Conservation (phyloP, 306 rosid genomes). For the Rosa multiflora region DNA sequence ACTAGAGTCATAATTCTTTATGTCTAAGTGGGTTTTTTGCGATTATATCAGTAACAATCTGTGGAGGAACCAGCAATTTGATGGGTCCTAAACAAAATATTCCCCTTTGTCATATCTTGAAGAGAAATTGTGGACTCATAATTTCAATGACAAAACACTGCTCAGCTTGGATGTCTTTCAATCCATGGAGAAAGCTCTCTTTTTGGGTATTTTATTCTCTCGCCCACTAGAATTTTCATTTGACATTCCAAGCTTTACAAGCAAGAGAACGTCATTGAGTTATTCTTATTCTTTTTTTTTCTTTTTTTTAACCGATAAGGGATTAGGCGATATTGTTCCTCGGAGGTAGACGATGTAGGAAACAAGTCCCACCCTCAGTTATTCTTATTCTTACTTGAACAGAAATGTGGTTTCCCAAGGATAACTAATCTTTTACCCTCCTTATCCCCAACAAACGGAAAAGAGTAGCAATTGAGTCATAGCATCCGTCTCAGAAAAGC, state of each 20-base stretch:
- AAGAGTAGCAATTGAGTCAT: neutral
- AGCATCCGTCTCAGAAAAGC: neutral
- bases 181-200: constrained; percentile 26
- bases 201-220: constrained; percentile 41
- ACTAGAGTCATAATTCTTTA: neutral
- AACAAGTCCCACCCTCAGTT: neutral
- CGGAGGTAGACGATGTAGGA: no score
- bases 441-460: neutral
- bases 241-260: constrained; percentile 43
- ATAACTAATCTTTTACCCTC: neutral
- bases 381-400: constrained; percentile 36
- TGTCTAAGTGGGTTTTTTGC: no score
- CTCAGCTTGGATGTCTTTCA: constrained; percentile 17
- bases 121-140: constrained; percentile 11
- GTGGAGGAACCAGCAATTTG: neutral
- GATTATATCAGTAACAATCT: neutral
- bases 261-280: constrained; percentile 10
- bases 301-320: no score
- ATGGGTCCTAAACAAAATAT: neutral
- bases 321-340: no score
- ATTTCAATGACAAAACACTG: neutral
- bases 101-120: constrained; percentile 3
- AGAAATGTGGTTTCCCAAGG: neutral
- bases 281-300: constrained; percentile 31
- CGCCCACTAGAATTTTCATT: constrained; percentile 26